A percentile compares a stretch with the other conserved stretches of the same genome.
Evolutionary conservation across 148 eudicot species (phyloP).

Genomic region (Gaultheria prostrata): DNA sequence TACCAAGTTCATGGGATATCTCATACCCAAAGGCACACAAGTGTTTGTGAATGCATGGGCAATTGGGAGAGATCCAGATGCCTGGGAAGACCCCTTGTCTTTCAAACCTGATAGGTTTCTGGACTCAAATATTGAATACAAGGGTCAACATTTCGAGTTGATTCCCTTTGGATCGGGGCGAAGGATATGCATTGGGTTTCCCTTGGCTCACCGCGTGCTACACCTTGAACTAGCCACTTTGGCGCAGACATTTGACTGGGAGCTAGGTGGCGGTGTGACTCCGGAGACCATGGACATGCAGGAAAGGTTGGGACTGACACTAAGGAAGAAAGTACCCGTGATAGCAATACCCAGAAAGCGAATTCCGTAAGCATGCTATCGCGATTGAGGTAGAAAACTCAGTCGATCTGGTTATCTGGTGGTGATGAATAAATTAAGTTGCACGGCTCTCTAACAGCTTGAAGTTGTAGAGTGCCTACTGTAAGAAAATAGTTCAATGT

Average conservation of each 20-base stretch:
- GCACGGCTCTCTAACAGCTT: background rate
- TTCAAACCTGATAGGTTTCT: conserved; percentile 46
- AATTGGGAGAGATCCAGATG: conserved; percentile 25
- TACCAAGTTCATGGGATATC: conserved; percentile 4
- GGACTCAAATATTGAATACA: conserved; percentile 24
- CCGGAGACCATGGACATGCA: conserved; percentile 14
- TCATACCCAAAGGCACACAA: conserved; percentile 12
- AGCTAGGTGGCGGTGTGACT: background rate
- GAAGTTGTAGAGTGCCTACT: background rate
- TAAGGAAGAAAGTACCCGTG: conserved; percentile 11
- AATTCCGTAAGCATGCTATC: background rate
- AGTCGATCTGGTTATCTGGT: background rate
- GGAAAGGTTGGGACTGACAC: conserved; percentile 9
- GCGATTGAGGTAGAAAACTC: background rate
- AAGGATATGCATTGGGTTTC: conserved; percentile 31
- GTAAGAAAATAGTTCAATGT: background rate
- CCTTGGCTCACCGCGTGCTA: conserved; percentile 32
- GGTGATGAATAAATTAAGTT: background rate
- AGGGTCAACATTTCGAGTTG: conserved; percentile 43
- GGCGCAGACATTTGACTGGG: conserved; percentile 16
- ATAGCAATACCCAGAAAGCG: conserved; percentile 17
- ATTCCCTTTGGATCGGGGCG: conserved; percentile 45
- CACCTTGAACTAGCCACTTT: conserved; percentile 24
- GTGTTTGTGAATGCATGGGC: conserved; percentile 13
- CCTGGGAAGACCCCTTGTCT: conserved; percentile 33